phyloP scores from a whole-genome alignment of 495 filamentous ascomycete species.

The Penicillium subrubescens region DNA sequence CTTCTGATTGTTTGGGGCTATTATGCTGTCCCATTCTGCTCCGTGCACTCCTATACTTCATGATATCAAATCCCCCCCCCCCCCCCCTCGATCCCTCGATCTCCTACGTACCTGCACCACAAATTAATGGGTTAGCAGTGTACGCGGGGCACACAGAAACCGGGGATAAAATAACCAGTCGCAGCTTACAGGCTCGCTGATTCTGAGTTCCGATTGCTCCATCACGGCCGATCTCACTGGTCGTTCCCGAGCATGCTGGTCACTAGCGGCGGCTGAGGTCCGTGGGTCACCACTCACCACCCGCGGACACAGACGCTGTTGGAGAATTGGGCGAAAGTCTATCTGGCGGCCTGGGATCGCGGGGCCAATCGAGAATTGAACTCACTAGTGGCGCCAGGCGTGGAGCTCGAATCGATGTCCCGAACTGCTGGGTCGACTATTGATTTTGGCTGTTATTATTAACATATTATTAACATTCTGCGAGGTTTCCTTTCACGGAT shows the following conservation, averaged over 20 bases:
- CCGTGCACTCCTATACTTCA: neutral
- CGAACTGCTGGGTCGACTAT: conserved; percentile 13
- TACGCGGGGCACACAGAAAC: neutral
- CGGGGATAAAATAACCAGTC: neutral
- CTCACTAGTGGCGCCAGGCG: conserved; percentile 2
- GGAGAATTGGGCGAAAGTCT: conserved; percentile 12
- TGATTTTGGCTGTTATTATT: conserved; percentile 15
- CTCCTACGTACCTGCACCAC: neutral
- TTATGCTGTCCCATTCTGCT: neutral
- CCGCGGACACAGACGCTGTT: neutral
- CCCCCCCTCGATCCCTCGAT: neutral
- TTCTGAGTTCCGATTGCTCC: neutral
- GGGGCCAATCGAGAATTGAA: conserved; percentile 1
- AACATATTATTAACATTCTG: neutral
- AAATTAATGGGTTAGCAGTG: neutral
- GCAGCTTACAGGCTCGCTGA: conserved; percentile 7
- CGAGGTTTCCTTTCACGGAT: neutral
- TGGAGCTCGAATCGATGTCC: conserved; percentile 20
- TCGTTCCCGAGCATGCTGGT: neutral
- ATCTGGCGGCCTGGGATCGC: conserved; percentile 11
- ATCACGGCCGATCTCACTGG: neutral
- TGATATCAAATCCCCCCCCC: neutral
- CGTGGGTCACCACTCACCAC: conserved; percentile 14
- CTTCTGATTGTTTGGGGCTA: neutral
- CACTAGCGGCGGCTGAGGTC: conserved; percentile 20